A percentile compares a stretch with the other conserved stretches of the same genome.
Conservation (phyloP, 2,329 filamentous ascomycete species). For the Podosphaera xanthii region DNA sequence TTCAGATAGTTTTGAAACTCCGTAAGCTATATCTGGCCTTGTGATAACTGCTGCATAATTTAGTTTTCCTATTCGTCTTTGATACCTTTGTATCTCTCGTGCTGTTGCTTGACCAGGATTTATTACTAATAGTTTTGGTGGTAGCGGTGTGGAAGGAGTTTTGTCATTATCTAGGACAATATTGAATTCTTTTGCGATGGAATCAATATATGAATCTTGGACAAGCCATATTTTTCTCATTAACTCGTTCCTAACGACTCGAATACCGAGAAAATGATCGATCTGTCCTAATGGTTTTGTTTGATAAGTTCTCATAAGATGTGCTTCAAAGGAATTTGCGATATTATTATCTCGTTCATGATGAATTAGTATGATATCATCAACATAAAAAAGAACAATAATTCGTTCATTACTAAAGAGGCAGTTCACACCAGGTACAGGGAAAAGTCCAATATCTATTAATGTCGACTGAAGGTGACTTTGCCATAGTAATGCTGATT, state of each 20-base stretch:
- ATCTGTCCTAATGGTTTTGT: not conserved
- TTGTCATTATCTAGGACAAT: not conserved
- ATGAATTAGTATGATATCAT: no score
- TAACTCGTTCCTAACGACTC: not conserved
- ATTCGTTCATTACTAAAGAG: no score
- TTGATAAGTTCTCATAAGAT: not conserved
- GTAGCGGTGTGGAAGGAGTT: not conserved
- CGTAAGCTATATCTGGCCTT: no score
- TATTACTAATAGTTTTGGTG: not conserved
- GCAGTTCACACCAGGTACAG: no score
- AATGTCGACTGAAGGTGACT: not conserved
- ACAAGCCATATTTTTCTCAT: not conserved
- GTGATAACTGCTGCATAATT: no score
- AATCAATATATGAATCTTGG: not conserved
- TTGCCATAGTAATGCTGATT: not conserved
- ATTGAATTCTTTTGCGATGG: not conserved
- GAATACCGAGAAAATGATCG: not conserved
- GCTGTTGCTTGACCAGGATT: not conserved
- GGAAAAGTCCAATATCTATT: not conserved
- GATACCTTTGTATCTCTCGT: not conserved
- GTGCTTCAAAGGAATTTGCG: no score
- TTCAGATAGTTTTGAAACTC: no score
- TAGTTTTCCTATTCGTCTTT: not conserved
- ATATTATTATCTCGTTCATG: no score
- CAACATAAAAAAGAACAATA: no score